These are phyloP conservation scores for Lentinula guzmanii DNA, from an alignment of 768 basidiomycete genomes.

Conservation along the genomic window DNA sequence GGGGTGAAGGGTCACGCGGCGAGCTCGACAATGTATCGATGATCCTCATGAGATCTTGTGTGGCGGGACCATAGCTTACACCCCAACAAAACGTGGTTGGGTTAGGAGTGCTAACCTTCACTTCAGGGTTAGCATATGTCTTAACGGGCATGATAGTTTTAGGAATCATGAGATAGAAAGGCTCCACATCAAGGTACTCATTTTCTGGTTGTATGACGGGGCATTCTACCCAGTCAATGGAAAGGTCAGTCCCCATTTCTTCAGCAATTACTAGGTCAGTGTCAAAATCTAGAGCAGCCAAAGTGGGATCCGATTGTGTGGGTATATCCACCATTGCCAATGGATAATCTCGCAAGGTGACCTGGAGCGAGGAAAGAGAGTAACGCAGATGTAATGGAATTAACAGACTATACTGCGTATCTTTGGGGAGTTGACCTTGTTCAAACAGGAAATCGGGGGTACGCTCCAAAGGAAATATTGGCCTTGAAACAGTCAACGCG, in stretches of 20 bases:
- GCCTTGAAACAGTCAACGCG: conserved; percentile 46
- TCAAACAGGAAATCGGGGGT: conserved; percentile 61
- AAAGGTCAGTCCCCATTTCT: conserved; percentile 66
- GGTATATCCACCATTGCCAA: conserved; percentile 79
- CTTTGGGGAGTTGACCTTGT: conserved; percentile 66
- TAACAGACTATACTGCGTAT: conserved; percentile 72
- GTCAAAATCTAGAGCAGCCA: conserved; percentile 56
- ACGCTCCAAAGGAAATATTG: conserved; percentile 49
- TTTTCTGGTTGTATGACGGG: conserved; percentile 53
- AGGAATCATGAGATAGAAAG: conserved; percentile 61
- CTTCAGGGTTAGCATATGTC: conserved; percentile 73
- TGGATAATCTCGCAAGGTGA: conserved; percentile 82
- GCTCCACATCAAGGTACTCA: conserved; percentile 42
- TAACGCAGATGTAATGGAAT: conserved; percentile 78
- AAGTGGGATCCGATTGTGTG: conserved; percentile 27
- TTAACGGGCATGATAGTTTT: conserved; percentile 97
- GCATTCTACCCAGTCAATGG: conserved; percentile 70
- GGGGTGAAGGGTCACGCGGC: conserved; percentile 75
- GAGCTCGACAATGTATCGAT: conserved; percentile 76
- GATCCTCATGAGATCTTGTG: conserved; percentile 80
- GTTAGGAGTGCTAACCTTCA: conserved; percentile 58
- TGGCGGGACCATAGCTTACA: conserved; percentile 78
- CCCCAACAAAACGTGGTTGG: conserved; percentile 84
- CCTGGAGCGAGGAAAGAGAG: conserved; percentile 50
- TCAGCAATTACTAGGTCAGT: conserved; percentile 83